These are phyloP conservation scores for Xylariaceae sp. DNA, from an alignment of 2,329 filamentous ascomycete species.

Conservation along the genomic window DNA sequence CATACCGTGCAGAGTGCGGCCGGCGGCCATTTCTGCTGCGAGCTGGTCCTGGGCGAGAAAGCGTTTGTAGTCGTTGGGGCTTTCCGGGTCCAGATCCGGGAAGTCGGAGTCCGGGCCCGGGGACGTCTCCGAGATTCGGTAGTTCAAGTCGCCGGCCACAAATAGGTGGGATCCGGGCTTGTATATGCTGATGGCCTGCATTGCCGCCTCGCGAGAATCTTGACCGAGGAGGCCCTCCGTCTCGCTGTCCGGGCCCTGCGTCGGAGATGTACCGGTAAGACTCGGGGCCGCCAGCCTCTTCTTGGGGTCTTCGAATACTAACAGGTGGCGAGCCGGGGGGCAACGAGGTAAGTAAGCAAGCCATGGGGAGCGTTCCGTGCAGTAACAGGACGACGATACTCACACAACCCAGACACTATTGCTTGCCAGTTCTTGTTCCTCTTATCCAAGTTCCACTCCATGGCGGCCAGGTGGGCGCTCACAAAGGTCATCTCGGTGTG, in stretches of 20 bases:
- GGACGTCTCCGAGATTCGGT: constrained; percentile 67
- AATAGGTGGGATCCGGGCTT: constrained; percentile 72
- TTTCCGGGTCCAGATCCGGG: constrained; percentile 54
- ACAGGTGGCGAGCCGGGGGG: too few species aligned
- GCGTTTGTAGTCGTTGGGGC: constrained; percentile 55
- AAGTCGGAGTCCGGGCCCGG: constrained; percentile 58
- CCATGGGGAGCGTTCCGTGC: not conserved
- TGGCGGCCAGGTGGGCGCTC: constrained; percentile 80
- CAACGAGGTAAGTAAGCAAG: constrained; percentile 4
- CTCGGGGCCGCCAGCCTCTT: constrained; percentile 24
- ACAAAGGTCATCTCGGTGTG: constrained; percentile 74
- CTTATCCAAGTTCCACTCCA: constrained; percentile 69
- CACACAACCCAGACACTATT: constrained; percentile 64
- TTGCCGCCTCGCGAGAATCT: constrained; percentile 31
- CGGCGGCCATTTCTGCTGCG: constrained; percentile 60
- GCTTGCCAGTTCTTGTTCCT: constrained; percentile 85
- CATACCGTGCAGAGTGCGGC: constrained; percentile 72
- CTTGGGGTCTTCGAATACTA: constrained; percentile 60
- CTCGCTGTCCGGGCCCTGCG: constrained; percentile 15
- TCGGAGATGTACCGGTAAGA: constrained; percentile 12
- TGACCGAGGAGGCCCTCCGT: constrained; percentile 22
- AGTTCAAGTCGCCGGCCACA: constrained; percentile 89
- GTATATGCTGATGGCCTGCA: constrained; percentile 64
- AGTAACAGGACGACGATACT: constrained; percentile 5
- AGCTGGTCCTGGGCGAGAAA: constrained; percentile 77